A percentile compares a stretch with the other conserved stretches of the same genome.
These are phyloP conservation scores for Inga leiocalycina DNA, from an alignment of 306 rosid genomes.

Conservation along the genomic window DNA sequence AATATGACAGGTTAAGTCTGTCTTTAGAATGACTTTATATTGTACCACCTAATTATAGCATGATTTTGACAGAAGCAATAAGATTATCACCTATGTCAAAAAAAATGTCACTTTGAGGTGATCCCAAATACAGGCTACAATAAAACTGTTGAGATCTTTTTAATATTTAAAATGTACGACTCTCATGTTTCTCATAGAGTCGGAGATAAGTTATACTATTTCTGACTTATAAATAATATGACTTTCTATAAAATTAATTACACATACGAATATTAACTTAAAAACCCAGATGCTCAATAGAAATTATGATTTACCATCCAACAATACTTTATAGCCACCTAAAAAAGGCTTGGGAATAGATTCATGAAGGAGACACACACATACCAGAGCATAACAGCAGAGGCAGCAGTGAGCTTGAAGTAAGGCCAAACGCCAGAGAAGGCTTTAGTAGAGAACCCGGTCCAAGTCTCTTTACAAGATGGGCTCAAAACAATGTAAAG, in stretches of 20 bases:
- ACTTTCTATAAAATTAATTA: neutral
- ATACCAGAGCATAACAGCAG: constrained; percentile 56
- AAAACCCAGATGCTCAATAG: too few relatives aligned
- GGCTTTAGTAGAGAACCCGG: constrained; percentile 49
- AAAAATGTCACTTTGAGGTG: neutral
- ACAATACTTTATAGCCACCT: neutral
- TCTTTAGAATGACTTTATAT: neutral
- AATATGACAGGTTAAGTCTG: neutral
- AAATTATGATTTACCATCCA: too few relatives aligned
- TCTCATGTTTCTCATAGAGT: neutral
- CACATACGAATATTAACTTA: neutral
- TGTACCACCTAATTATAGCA: neutral
- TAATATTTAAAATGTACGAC: neutral
- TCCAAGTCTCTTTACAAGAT: constrained; percentile 58
- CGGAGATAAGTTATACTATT: neutral
- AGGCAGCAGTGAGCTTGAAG: constrained; percentile 48
- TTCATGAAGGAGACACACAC: neutral
- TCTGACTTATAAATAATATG: neutral
- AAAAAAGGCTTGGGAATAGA: too few relatives aligned
- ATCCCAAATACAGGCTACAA: neutral
- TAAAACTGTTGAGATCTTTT: neutral
- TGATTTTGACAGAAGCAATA: neutral
- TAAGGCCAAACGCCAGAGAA: constrained; percentile 56
- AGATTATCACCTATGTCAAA: neutral
- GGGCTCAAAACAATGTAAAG: constrained; percentile 55